These are phyloP conservation scores for Calophaca sinica DNA, from an alignment of 306 rosid genomes.

Conservation along the genomic window DNA sequence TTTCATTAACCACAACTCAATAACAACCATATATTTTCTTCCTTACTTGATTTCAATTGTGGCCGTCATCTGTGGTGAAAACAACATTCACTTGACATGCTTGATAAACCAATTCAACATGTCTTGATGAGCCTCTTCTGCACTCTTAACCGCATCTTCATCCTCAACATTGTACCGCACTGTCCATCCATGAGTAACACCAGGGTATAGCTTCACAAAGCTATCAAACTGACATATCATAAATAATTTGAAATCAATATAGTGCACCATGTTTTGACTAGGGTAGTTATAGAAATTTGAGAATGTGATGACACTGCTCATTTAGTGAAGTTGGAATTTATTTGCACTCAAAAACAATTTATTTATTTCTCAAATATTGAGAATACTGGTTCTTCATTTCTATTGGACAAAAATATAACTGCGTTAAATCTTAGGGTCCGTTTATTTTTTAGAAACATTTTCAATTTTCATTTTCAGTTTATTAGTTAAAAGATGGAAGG, in stretches of 20 bases:
- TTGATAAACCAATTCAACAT: conserved; percentile 68
- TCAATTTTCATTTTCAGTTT: too few species aligned
- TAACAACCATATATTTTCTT: too few species aligned
- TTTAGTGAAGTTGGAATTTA: background rate
- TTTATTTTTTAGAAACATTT: too few species aligned
- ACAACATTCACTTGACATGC: conserved; percentile 50
- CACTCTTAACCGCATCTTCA: conserved; percentile 47
- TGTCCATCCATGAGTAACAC: conserved; percentile 73
- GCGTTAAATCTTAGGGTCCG: too few species aligned
- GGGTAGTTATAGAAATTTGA: background rate
- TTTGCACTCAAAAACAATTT: background rate
- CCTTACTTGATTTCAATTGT: background rate
- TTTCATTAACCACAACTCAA: too few species aligned
- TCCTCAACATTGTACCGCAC: conserved; percentile 60
- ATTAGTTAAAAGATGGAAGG: too few species aligned
- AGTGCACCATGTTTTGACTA: too few species aligned
- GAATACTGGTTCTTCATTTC: too few species aligned
- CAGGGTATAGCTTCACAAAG: conserved; percentile 68
- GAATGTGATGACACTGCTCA: background rate
- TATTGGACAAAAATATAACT: too few species aligned
- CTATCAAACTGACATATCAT: conserved; percentile 51
- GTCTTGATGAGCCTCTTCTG: conserved; percentile 73
- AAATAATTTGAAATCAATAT: background rate
- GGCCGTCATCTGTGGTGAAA: conserved; percentile 18
- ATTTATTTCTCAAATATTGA: background rate